phyloP scores from a whole-genome alignment of 257 asterid genomes.

The Agastache rugosa region DNA sequence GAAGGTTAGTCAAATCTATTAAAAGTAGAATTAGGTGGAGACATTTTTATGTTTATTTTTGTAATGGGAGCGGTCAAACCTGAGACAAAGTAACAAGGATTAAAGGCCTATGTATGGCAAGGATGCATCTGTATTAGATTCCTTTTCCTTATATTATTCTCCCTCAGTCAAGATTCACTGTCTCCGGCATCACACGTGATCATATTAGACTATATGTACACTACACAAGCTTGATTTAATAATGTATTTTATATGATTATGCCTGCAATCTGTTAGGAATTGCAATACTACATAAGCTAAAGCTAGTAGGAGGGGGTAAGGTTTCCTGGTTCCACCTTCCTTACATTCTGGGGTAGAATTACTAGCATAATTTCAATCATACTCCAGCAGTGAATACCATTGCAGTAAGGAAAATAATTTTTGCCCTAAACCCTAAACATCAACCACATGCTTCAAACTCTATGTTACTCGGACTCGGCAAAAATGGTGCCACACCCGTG shows the following conservation, averaged over 20 bases:
- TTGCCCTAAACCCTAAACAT: neutral
- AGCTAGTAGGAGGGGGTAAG: neutral
- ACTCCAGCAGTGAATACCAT: neutral
- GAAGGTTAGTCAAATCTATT: neutral
- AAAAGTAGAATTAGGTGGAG: neutral
- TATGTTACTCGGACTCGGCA: no score
- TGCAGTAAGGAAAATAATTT: neutral
- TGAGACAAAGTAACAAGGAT: neutral
- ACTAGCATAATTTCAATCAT: neutral
- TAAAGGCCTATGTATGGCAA: neutral
- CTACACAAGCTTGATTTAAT: neutral
- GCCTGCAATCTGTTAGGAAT: neutral
- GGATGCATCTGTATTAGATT: neutral
- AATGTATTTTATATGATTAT: neutral
- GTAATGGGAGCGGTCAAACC: neutral
- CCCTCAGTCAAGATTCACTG: neutral
- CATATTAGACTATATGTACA: neutral
- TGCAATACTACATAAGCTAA: neutral
- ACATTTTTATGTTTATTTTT: neutral
- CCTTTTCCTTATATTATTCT: neutral
- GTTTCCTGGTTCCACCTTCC: neutral
- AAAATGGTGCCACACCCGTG: no score
- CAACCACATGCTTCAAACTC: neutral
- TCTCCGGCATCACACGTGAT: neutral
- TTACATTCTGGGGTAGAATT: neutral